These are phyloP conservation scores for Heritiera fomes DNA, from an alignment of 345 rosid genomes.

Conservation along the genomic window DNA sequence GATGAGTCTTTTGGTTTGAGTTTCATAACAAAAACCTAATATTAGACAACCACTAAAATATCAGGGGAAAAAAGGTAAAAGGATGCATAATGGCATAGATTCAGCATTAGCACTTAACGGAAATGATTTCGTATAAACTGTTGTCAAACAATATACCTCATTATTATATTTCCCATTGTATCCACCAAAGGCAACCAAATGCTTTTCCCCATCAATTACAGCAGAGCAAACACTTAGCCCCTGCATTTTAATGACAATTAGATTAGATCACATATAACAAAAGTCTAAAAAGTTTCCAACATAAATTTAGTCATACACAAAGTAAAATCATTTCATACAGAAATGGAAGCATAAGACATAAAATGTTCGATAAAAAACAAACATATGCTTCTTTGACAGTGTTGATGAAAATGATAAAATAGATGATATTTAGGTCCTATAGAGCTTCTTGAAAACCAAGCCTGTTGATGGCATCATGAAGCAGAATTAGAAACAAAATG, in stretches of 20 bases:
- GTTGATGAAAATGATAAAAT: not conserved
- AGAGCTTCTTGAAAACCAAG: not conserved
- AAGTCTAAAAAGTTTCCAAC: slow-evolving; percentile 3
- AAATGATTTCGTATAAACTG: not conserved
- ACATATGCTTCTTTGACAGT: not conserved
- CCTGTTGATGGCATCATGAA: not conserved
- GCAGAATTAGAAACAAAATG: not conserved
- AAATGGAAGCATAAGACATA: not conserved
- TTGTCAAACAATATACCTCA: slow-evolving; percentile 50
- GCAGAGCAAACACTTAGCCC: slow-evolving; percentile 87
- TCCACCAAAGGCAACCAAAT: slow-evolving; percentile 95
- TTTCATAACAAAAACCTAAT: slow-evolving; percentile 77
- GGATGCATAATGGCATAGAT: not conserved
- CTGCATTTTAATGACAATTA: slow-evolving; percentile 43
- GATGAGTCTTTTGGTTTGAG: slow-evolving; percentile 63
- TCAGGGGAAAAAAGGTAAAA: not conserved
- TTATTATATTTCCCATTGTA: slow-evolving; percentile 93
- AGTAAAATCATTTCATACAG: not conserved
- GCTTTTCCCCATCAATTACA: slow-evolving; percentile 57
- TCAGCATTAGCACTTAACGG: not conserved
- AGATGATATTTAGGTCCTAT: not conserved
- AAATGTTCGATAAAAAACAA: not conserved
- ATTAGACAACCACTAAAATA: slow-evolving; percentile 1
- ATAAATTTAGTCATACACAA: not conserved
- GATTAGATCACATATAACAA: not conserved